These are phyloP conservation scores for Leishmania martiniquensis DNA, from an alignment of 208 protist species.

Conservation along the genomic window DNA sequence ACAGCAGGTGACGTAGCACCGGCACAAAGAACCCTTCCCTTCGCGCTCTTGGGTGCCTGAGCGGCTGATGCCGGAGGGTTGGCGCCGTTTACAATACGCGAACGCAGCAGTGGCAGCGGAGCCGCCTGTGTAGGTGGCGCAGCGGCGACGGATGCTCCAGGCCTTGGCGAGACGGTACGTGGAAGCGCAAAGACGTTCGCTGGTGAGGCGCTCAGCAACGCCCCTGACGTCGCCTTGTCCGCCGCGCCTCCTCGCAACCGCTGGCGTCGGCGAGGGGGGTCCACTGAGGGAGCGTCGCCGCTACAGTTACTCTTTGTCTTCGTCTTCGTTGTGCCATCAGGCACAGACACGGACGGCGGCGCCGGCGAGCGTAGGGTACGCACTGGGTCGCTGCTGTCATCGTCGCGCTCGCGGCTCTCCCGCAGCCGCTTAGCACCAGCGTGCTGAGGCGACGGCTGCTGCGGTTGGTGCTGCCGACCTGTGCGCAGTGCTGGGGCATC, in stretches of 20 bases:
- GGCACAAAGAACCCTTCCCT: neutral
- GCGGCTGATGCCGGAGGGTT: neutral
- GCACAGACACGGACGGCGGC: neutral
- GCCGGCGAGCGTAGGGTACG: neutral
- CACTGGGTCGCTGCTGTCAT: neutral
- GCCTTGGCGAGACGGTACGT: neutral
- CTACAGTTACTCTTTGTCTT: neutral
- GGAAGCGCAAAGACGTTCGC: slow-evolving; percentile 17
- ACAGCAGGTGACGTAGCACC: neutral
- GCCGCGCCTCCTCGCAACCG: neutral
- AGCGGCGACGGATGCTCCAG: neutral
- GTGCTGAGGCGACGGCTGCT: neutral
- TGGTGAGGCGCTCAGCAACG: neutral
- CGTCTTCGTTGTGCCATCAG: neutral
- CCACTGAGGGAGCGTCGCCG: neutral
- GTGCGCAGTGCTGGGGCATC: neutral
- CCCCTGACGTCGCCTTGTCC: neutral
- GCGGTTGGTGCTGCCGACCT: neutral
- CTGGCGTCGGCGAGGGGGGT: neutral
- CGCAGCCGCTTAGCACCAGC: slow-evolving; percentile 6
- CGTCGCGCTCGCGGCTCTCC: neutral
- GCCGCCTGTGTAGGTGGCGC: neutral
- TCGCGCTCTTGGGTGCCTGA: neutral
- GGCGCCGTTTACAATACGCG: neutral
- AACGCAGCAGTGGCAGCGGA: neutral